Evolutionary conservation across 192 early-diverging fungal genomes (phyloP).

Genomic region (Piromyces sp.): DNA sequence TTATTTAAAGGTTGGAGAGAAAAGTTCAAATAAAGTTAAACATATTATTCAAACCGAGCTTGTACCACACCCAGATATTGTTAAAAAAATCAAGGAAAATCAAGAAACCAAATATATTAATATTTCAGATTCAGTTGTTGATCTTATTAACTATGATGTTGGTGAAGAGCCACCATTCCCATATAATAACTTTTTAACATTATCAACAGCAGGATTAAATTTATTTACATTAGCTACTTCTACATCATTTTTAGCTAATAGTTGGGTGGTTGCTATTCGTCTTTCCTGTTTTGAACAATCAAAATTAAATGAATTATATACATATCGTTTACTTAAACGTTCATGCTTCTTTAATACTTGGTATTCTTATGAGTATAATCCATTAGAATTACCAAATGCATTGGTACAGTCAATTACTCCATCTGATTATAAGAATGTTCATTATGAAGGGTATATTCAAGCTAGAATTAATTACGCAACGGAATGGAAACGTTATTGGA

Average conservation of each 20-base stretch:
- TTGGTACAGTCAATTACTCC: background rate
- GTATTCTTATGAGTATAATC: conserved; percentile 10
- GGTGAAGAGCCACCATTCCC: conserved; percentile 16
- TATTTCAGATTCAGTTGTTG: conserved; percentile 8
- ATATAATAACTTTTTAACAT: conserved; percentile 16
- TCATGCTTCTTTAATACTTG: conserved; percentile 7
- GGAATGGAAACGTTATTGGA: conserved; percentile 14
- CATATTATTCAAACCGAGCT: conserved; percentile 15
- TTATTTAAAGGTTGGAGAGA: conserved; percentile 1
- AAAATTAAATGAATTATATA: conserved; percentile 15
- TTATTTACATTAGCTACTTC: conserved; percentile 12
- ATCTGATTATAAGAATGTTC: conserved; percentile 7
- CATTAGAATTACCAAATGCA: conserved; percentile 5
- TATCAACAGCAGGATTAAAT: conserved; percentile 19
- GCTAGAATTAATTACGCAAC: conserved; percentile 11
- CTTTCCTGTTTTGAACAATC: conserved; percentile 15
- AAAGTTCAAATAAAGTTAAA: conserved; percentile 2
- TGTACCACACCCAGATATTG: conserved; percentile 10
- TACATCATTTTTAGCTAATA: conserved; percentile 17
- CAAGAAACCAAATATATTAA: conserved; percentile 13
- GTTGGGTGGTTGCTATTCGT: conserved; percentile 22
- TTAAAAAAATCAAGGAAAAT: conserved; percentile 14
- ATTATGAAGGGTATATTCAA: conserved; percentile 14
- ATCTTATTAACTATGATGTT: conserved; percentile 7
- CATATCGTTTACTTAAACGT: conserved; percentile 10